Evolutionary conservation across 73 alveolate genomes (phyloP).

Genomic region (Halteria grandinella): DNA sequence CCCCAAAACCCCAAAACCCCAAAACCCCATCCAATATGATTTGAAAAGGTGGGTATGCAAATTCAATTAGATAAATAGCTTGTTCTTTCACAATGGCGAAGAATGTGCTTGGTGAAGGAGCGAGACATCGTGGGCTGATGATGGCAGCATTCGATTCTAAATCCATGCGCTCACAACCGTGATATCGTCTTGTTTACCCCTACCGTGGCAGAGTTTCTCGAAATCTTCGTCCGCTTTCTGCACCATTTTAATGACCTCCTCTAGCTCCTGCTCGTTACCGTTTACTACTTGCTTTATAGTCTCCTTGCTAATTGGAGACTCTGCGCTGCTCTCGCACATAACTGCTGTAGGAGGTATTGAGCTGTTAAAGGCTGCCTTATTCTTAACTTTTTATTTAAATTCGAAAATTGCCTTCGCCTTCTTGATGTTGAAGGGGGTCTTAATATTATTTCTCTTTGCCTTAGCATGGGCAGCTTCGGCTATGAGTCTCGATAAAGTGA

Average conservation of each 20-base stretch:
- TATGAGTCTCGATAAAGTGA: background rate
- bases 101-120: no score
- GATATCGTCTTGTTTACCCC: slow-evolving; percentile 32
- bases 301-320: no score
- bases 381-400: background rate
- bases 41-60: no score
- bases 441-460: background rate
- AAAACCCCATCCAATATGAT: no score
- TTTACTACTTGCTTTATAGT: no score
- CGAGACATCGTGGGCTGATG: no score
- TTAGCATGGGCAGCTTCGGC: slow-evolving; percentile 31
- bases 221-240: slow-evolving; percentile 3
- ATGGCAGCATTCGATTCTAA: no score
- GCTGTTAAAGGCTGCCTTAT: background rate
- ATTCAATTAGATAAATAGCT: no score
- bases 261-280: no score
- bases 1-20: no score
- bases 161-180: slow-evolving; percentile 33
- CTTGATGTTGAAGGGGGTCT: slow-evolving; percentile 23
- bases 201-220: slow-evolving; percentile 30
- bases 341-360: slow-evolving; percentile 1
- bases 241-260: no score
- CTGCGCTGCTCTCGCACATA: background rate
- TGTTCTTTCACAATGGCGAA: no score
- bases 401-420: slow-evolving; percentile 3